Base-by-base conservation (phyloP, 306 rosid genomes). In the Adenanthera pavonina region DNA sequence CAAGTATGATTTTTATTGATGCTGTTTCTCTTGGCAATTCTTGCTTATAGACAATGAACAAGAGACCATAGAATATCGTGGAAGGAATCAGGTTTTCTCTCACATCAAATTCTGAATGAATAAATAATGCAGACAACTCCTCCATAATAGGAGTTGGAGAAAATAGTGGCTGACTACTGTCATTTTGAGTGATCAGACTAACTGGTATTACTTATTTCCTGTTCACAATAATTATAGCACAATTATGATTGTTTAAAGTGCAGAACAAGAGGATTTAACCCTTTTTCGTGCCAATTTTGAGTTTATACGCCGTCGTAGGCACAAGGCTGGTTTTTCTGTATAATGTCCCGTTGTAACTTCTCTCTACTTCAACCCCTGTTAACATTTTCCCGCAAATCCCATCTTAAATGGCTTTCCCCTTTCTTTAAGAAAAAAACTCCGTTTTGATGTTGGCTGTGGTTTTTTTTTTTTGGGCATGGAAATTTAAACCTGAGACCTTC, bases 211-310 rank as follows among this genome's bases (percentile, higher is more conserved):
- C 82, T 80, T 72, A 85, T 57, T 66, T 73, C 69, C 44, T 16
- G 36, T 69, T 69, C 65, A 80, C 83, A 81, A 46, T 30, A 44
- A 70, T 61, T 84, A 35, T 56, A 84, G 79, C 82, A 84, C 46
- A 85, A 86, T 61, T 78, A 66, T 85, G 81, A 54, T 25, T 25
- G 61, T 80, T 69, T 81, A 56, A 92, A 89, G 78, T 72, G 86
- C 87, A 67, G 88, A 66, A 71, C 85, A 82, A 41, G 89, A 82
- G 65, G 90, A 83, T 78, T 56, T 61, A 70, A 77, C 72, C 80
- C 90, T 86, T 67, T 93, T 90, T 92, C 97, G 93, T 84, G 99
- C 92, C 72, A 95, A 92, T 88, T 95, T 93, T 83, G 98, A 95
- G 84, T 95, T 95, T 84, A 64, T 83, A 19, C 89, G 94, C 41